Percentiles rank a stretch among this genome's conserved stretches.
phyloP scores from a whole-genome alignment of 2,329 filamentous ascomycete species.

The Macrophomina pseudophaseolina region DNA sequence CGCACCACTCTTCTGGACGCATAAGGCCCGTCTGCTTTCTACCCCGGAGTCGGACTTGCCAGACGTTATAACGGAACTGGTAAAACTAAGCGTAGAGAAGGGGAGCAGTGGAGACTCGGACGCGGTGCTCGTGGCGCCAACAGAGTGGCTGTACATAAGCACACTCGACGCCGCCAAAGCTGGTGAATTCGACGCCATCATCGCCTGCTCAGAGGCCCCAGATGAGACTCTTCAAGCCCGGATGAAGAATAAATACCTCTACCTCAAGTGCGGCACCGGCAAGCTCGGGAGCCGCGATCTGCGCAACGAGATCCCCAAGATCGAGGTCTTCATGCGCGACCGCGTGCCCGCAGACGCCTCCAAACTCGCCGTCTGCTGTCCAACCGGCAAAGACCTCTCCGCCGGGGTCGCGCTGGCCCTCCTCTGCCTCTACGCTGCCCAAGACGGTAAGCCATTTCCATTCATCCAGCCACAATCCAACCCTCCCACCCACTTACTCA shows the following conservation, averaged over 20 bases:
- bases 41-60: slow-evolving; percentile 70
- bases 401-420: slow-evolving; percentile 78
- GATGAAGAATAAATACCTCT: slow-evolving; percentile 54
- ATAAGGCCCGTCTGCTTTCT: slow-evolving; percentile 64
- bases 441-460: slow-evolving; percentile 58
- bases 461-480: neutral
- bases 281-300: slow-evolving; percentile 85
- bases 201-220: slow-evolving; percentile 50
- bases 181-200: slow-evolving; percentile 43
- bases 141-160: slow-evolving; percentile 47
- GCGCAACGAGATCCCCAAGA: slow-evolving; percentile 66
- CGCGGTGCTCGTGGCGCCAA: slow-evolving; percentile 50
- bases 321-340: slow-evolving; percentile 34
- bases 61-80: slow-evolving; percentile 53
- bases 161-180: slow-evolving; percentile 36
- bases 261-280: slow-evolving; percentile 69
- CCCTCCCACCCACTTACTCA: too few species aligned
- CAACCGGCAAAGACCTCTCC: slow-evolving; percentile 79
- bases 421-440: slow-evolving; percentile 73
- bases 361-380: slow-evolving; percentile 67
- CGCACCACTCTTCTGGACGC: slow-evolving; percentile 77
- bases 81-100: slow-evolving; percentile 54
- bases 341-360: slow-evolving; percentile 17
- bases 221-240: neutral
- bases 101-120: slow-evolving; percentile 41